Conservation (phyloP, 2,329 filamentous ascomycete genomes). For the Colletotrichum sp. region DNA sequence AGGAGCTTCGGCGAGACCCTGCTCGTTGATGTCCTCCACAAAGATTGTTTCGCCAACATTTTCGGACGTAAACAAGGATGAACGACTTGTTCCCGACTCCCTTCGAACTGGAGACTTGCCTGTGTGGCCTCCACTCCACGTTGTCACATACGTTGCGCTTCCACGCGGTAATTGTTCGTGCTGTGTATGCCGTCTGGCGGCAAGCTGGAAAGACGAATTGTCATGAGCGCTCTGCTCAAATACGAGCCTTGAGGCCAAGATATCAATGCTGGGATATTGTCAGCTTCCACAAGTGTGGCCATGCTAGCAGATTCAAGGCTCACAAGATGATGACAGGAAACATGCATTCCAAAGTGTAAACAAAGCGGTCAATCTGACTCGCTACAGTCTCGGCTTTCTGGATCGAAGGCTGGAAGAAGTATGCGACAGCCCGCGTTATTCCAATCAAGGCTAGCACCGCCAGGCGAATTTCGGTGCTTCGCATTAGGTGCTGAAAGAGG, state of each 20-base stretch:
- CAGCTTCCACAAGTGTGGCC: not conserved
- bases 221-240: slow-evolving; percentile 8
- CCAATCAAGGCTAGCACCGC: slow-evolving; percentile 41
- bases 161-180: not conserved
- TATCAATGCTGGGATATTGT: slow-evolving; percentile 21
- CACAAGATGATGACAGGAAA: slow-evolving; percentile 36
- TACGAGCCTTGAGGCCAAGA: slow-evolving; percentile 35
- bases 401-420: slow-evolving; percentile 39
- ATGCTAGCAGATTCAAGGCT: not conserved
- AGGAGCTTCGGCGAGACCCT: not conserved
- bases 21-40: not conserved
- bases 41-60: not conserved
- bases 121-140: not conserved
- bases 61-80: not conserved
- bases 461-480: slow-evolving; percentile 43
- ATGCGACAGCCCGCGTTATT: slow-evolving; percentile 40
- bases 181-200: not conserved
- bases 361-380: slow-evolving; percentile 44
- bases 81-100: not conserved
- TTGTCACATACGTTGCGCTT: not conserved
- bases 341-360: slow-evolving; percentile 44
- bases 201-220: not conserved
- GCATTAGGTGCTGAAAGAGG: slow-evolving; percentile 42
- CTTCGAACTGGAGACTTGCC: not conserved
- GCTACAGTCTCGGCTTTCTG: slow-evolving; percentile 39